These are phyloP conservation scores for Tuctoria greenei DNA, from an alignment of 176 grass and related monocot genomes.

Conservation along the genomic window DNA sequence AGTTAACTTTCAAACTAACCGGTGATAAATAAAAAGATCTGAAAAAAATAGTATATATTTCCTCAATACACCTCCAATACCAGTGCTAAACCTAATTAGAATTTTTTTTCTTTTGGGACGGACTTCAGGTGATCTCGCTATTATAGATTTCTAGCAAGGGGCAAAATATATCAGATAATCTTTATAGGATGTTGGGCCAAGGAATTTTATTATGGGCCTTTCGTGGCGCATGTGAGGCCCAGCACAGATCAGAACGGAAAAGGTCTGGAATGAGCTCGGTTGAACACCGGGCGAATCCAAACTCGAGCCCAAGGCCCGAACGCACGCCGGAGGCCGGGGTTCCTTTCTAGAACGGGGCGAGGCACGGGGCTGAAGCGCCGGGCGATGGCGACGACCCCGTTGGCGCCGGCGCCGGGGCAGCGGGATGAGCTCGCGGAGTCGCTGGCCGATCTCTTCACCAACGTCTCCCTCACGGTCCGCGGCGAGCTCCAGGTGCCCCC, in stretches of 20 bases:
- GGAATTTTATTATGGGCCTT: background rate
- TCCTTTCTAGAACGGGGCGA: background rate
- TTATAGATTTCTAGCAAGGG: background rate
- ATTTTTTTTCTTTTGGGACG: background rate
- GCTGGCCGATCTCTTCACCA: constrained; percentile 70
- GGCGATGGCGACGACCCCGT: constrained; percentile 45
- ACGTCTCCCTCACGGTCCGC: constrained; percentile 81
- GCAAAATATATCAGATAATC: background rate
- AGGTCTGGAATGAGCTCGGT: background rate
- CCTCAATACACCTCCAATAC: background rate
- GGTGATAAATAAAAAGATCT: too few species aligned
- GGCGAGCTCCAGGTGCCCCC: constrained; percentile 78
- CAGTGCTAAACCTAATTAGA: background rate
- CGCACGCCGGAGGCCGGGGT: background rate
- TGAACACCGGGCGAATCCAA: background rate
- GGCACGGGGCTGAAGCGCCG: constrained; percentile 1
- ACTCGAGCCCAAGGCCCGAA: background rate
- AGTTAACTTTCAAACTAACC: too few species aligned
- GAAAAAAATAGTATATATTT: background rate
- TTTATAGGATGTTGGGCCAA: background rate
- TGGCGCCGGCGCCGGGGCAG: constrained; percentile 17
- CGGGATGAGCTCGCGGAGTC: constrained; percentile 71
- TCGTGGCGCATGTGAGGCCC: background rate
- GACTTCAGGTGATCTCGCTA: background rate
- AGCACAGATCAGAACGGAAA: background rate